These are phyloP conservation scores for Blastobotrys petasosporus DNA, from an alignment of 1,139 yeast species.

Conservation along the genomic window DNA sequence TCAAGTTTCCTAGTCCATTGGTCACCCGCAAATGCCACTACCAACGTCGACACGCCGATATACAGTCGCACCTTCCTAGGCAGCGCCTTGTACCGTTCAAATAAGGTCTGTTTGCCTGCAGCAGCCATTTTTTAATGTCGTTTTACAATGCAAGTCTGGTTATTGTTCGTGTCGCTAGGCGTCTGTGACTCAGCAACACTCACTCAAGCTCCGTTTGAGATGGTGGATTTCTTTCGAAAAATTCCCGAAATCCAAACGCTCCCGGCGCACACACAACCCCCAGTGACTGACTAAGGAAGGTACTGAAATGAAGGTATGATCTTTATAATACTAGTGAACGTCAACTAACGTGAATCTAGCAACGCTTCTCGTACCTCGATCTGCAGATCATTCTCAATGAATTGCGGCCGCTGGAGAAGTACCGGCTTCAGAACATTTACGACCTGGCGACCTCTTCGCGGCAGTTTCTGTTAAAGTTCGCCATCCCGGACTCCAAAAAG, in stretches of 20 bases:
- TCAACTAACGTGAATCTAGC: conserved; percentile 39
- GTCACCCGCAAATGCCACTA: conserved; percentile 48
- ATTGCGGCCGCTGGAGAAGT: conserved; percentile 50
- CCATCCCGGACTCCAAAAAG: conserved; percentile 75
- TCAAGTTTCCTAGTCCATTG: conserved; percentile 44
- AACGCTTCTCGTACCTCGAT: conserved; percentile 81
- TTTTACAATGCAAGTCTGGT: no score
- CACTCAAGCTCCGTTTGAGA: background rate
- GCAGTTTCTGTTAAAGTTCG: conserved; percentile 74
- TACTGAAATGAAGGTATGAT: no score
- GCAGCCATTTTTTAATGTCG: no score
- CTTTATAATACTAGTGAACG: no score
- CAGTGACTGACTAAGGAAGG: no score
- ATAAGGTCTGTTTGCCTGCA: conserved; percentile 17
- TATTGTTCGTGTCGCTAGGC: no score
- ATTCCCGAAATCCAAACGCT: no score
- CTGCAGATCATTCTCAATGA: conserved; percentile 67
- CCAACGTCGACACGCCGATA: conserved; percentile 49
- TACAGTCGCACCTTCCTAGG: conserved; percentile 49
- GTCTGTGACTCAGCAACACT: background rate
- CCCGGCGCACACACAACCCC: no score
- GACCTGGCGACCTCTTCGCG: conserved; percentile 67
- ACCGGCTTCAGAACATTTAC: conserved; percentile 79
- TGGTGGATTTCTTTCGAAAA: background rate
- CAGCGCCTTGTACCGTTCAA: conserved; percentile 43